Percentiles rank a stretch among this genome's conserved stretches.
Evolutionary conservation across 2,329 filamentous ascomycete species (phyloP).

Genomic region (Talaromyces verruculosus): DNA sequence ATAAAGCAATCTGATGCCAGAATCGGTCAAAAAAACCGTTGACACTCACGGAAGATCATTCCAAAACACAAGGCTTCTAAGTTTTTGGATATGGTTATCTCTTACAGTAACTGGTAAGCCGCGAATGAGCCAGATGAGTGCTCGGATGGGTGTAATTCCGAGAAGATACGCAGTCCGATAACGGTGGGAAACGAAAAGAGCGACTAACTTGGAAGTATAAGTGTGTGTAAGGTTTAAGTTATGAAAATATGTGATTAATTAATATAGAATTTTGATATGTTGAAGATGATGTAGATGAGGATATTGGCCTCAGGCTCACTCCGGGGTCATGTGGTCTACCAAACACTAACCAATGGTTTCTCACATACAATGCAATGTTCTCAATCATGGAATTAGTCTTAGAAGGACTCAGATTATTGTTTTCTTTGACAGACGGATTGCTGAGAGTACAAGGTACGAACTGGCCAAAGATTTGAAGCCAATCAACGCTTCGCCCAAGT

Average conservation of each 20-base stretch:
- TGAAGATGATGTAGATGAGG: not conserved
- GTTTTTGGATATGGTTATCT: no score
- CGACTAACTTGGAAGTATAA: not conserved
- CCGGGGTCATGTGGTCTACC: not conserved
- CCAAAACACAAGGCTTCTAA: no score
- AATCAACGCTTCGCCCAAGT: not conserved
- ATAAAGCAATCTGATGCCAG: not conserved
- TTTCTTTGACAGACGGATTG: not conserved
- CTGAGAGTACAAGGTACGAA: not conserved
- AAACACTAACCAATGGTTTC: not conserved
- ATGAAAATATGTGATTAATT: not conserved
- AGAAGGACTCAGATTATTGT: not conserved
- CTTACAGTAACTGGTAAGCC: no score
- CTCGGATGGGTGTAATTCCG: not conserved
- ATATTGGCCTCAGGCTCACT: not conserved
- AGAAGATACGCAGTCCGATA: not conserved
- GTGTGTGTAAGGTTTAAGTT: not conserved
- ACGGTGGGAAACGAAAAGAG: not conserved
- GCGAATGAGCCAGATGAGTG: no score
- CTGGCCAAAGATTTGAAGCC: not conserved
- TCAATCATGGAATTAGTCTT: not conserved
- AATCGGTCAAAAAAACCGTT: not conserved
- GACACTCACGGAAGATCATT: no score
- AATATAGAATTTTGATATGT: not conserved
- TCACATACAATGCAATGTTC: not conserved